A percentile compares a stretch with the other conserved stretches of the same genome.
Conservation (phyloP, 2,329 filamentous ascomycete species). For the Neofusicoccum sp. region DNA sequence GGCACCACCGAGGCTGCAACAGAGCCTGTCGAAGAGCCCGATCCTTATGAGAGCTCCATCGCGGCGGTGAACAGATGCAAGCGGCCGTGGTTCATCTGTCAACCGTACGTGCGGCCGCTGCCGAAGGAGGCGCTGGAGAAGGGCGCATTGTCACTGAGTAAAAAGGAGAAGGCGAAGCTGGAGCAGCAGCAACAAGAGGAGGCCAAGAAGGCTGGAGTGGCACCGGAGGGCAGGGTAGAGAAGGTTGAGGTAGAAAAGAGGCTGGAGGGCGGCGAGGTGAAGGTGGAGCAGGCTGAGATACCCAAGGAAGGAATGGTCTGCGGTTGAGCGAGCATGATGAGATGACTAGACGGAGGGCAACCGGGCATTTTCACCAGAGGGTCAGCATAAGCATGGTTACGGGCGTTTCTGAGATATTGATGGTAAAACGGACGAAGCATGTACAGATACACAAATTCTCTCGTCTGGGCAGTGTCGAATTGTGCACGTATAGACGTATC, state of each 20-base stretch:
- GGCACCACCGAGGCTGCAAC: conserved; percentile 33
- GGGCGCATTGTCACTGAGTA: conserved; percentile 71
- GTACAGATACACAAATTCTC: too few relatives aligned
- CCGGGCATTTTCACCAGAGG: too few relatives aligned
- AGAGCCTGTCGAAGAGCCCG: too few relatives aligned
- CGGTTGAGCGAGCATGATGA: conserved; percentile 11
- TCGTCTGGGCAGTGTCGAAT: too few relatives aligned
- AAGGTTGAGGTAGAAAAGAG: conserved; percentile 21
- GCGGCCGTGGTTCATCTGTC: conserved; percentile 85
- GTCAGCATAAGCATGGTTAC: too few relatives aligned
- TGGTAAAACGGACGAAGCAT: too few relatives aligned
- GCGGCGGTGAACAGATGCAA: conserved; percentile 71
- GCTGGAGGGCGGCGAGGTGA: conserved; percentile 12
- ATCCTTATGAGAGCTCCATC: conserved; percentile 57
- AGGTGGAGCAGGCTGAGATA: conserved; percentile 34
- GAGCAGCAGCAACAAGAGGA: conserved; percentile 41
- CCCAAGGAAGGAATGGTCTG: conserved; percentile 46
- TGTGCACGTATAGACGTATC: too few relatives aligned
- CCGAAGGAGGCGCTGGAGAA: conserved; percentile 84
- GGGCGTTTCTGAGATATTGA: too few relatives aligned
- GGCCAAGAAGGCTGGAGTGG: conserved; percentile 28
- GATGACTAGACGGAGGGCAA: too few relatives aligned
- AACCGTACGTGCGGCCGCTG: conserved; percentile 81
- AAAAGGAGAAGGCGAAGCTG: conserved; percentile 55
- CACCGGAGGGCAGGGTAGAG: conserved; percentile 29